Base-by-base conservation (phyloP, 2,329 filamentous ascomycete genomes). In the Fusarium euwallaceae region DNA sequence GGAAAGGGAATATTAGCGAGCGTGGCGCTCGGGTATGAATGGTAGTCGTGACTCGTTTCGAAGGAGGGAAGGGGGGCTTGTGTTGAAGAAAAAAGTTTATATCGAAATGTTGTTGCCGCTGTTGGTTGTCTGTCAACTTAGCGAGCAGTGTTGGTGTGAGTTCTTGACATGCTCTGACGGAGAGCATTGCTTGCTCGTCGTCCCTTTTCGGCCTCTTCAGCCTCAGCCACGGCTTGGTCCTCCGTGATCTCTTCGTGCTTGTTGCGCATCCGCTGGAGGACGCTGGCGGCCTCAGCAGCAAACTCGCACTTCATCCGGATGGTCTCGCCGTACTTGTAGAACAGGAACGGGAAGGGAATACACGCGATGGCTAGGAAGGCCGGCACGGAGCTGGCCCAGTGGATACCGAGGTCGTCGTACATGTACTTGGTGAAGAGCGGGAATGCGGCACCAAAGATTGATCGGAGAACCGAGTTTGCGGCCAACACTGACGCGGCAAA, bases 401-500 rank as follows among this genome's bases (percentile, higher is more conserved):
- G 92, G 66, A 93, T 91, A 58, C 93, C 92, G 3, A 93, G 86
- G 65, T 86, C 83, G 4, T 84, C 39, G 79, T 89, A 91, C 87
- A 91, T 90, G 71, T 85, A 81, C 0, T 85, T 87, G 0, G 92
- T 93, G 82, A 95, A 95, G 0, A 95, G 86, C 0, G 93, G 93
- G 83, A 95, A 95, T 1, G 88, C 90, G 1, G 92, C 90, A 67
- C 92, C 93, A 70, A 95, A 94, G 16, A 93, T 83, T 0, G 92
- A 94, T 68, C 93, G 90, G 12, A 95, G 84, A 29, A 95, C 90
- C 2, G 91, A 88, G 81, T 92, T 94, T 58, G 92, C 93, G 3
- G 94, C 93, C 10, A 95, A 85, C 0, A 92, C 93, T 0, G 91
- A 94, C 0, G 93, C 93, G 1, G 94, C 93, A 72, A 92, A 96